Evolutionary conservation across 768 basidiomycete species (phyloP).

Genomic region (Xerocomellus chrysenteron): DNA sequence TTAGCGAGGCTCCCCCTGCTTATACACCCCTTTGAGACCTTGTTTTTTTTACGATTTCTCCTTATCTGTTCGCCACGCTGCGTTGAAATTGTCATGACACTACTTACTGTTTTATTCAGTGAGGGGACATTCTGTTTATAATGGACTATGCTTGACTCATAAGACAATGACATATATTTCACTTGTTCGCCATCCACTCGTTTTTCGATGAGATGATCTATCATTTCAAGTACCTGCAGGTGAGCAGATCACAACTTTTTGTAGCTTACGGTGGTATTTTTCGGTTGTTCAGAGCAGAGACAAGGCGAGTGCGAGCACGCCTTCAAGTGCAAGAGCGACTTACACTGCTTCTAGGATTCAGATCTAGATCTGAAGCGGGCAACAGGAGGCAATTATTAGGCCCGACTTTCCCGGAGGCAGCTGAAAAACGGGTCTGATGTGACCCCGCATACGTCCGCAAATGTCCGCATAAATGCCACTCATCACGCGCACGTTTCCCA

Average conservation of each 20-base stretch:
- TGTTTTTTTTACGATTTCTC: not conserved
- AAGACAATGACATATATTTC: conserved; percentile 2
- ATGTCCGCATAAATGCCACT: not conserved
- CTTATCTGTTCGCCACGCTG: not conserved
- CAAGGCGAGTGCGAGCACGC: not conserved
- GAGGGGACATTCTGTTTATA: not conserved
- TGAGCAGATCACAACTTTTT: not conserved
- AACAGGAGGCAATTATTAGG: not conserved
- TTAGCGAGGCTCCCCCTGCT: conserved; percentile 26
- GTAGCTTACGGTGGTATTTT: not conserved
- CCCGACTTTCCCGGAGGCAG: not conserved
- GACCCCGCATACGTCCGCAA: not conserved
- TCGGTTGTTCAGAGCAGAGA: not conserved
- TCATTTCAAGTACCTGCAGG: not conserved
- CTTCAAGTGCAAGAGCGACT: not conserved
- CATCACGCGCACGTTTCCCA: not conserved
- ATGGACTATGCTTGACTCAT: not conserved
- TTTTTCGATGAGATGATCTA: not conserved
- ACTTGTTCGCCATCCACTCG: not conserved
- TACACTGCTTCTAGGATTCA: not conserved
- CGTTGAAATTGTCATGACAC: not conserved
- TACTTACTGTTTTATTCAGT: not conserved
- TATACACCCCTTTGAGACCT: conserved; percentile 21
- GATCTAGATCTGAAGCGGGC: too few relatives aligned
- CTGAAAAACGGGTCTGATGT: not conserved